Evolutionary conservation across 371 early-diverging fungal genomes (phyloP), one percentile per base, ranked within the genome.

Genomic region (Actinomortierella ambigua): DNA sequence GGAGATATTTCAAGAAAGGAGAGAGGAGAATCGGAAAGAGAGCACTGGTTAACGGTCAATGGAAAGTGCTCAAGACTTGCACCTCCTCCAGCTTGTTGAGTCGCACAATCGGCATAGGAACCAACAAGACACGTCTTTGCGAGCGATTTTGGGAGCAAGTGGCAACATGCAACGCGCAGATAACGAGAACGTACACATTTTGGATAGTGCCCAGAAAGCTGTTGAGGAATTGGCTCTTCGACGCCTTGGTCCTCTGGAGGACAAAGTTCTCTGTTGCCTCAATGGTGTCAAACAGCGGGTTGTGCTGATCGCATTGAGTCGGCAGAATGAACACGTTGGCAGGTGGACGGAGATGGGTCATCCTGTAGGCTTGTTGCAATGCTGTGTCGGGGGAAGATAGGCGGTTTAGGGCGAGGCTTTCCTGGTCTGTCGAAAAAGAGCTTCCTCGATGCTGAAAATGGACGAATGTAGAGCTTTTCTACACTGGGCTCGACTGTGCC

Each of bases 151-250:
- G n/a, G n/a, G n/a, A n/a, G n/a, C n/a, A n/a, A n/a, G n/a, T n/a
- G n/a, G n/a, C n/a, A n/a, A n/a, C n/a, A n/a, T n/a, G n/a, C n/a
- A n/a, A n/a, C n/a, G n/a, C n/a, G n/a, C n/a, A n/a, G n/a, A n/a
- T n/a, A n/a, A n/a, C n/a, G 27, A 42, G 23, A 24, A 76, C 79
- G 66, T 83, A 87, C 88, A 93, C 90, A 75, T 91, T 93, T 53
- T 90, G 91, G 55, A 93, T 85, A 18, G 93, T 93, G 53, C 92
- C 91, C 53, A 93, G 77, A 24, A 93, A 82, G 68, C 85, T 87
- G 66, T 65, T 85, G 77, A 76, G 87, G 77, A 60, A 92, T 65
- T 50, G 83, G 41, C 50, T 82, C 61, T 76, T 81, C 46, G 83
- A 80, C 27, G 85, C 78, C 51, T 83, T 88, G 44, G 90, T 84